Evolutionary conservation across 2,329 filamentous ascomycete species (phyloP).

Genomic region (Xylaria sp.): DNA sequence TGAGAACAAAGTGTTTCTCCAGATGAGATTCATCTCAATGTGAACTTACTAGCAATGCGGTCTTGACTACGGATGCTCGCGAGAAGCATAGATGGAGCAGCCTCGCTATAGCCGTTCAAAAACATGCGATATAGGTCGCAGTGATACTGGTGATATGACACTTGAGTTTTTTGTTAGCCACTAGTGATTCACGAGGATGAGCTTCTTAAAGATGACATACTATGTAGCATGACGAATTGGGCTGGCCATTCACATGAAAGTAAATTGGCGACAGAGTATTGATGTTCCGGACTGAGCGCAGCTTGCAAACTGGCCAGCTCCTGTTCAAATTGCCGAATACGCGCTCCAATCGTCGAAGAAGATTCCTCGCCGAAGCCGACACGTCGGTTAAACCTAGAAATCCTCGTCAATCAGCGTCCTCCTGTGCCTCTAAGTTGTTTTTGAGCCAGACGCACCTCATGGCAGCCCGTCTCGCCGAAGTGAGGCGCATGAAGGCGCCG

Average conservation of each 20-base stretch:
- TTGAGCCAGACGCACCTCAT: constrained; percentile 43
- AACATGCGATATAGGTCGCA: constrained; percentile 59
- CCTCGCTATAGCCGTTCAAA: constrained; percentile 54
- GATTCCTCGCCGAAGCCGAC: constrained; percentile 46
- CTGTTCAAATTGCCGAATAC: constrained; percentile 45
- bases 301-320: constrained; percentile 41
- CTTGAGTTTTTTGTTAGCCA: constrained; percentile 5
- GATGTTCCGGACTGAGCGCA: constrained; percentile 37
- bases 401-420: constrained; percentile 22
- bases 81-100: constrained; percentile 48
- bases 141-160: constrained; percentile 56
- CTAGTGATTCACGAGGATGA: too few species aligned
- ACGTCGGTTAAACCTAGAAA: constrained; percentile 44
- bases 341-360: constrained; percentile 40
- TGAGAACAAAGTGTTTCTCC: too few species aligned
- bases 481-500: constrained; percentile 43
- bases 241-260: constrained; percentile 41
- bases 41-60: constrained; percentile 42
- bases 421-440: not conserved
- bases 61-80: constrained; percentile 46
- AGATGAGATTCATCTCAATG: not conserved
- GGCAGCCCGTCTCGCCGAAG: constrained; percentile 43
- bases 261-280: constrained; percentile 44
- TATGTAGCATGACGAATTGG: constrained; percentile 49
- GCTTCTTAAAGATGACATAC: constrained; percentile 18